Conservation (phyloP, 495 filamentous ascomycete species). For the Lasiosphaeria ovina region DNA sequence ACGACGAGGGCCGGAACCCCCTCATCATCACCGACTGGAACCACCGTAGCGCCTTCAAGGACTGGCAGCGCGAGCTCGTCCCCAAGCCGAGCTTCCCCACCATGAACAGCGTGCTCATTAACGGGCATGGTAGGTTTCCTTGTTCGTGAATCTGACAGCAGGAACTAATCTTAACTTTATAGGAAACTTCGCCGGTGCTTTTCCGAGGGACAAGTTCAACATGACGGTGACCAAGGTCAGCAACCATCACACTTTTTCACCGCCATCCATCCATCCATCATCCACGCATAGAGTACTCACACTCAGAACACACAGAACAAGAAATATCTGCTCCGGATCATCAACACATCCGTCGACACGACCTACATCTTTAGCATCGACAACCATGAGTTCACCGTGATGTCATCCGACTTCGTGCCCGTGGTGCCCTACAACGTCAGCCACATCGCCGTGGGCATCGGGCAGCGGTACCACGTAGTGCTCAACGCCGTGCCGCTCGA, state of each 20-base stretch:
- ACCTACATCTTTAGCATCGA: constrained; percentile 47
- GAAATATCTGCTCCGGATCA: constrained; percentile 48
- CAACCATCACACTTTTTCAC: not conserved
- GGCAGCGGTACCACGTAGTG: constrained; percentile 63
- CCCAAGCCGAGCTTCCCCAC: constrained; percentile 30
- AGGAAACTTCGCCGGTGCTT: constrained; percentile 1
- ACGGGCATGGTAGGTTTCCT: constrained; percentile 42
- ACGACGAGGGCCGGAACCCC: constrained; percentile 41
- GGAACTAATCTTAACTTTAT: not conserved
- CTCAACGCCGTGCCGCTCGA: constrained; percentile 47
- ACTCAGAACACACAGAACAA: constrained; percentile 37
- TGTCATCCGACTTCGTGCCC: constrained; percentile 43
- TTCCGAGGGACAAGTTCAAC: not conserved
- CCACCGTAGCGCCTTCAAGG: constrained; percentile 36
- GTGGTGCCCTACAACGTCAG: constrained; percentile 41
- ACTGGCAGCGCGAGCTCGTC: constrained; percentile 27
- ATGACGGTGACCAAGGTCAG: not conserved
- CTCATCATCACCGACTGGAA: constrained; percentile 44
- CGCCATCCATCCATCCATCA: constrained; percentile 31
- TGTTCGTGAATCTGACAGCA: not conserved
- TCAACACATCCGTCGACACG: constrained; percentile 51
- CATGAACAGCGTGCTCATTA: constrained; percentile 47
- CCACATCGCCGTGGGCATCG: constrained; percentile 20
- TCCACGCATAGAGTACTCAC: constrained; percentile 29
- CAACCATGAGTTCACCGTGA: constrained; percentile 45